Evolutionary conservation across 257 asterid genomes (phyloP), one percentile per base, ranked within the genome.

Genomic region (Penstemon davidsonii): DNA sequence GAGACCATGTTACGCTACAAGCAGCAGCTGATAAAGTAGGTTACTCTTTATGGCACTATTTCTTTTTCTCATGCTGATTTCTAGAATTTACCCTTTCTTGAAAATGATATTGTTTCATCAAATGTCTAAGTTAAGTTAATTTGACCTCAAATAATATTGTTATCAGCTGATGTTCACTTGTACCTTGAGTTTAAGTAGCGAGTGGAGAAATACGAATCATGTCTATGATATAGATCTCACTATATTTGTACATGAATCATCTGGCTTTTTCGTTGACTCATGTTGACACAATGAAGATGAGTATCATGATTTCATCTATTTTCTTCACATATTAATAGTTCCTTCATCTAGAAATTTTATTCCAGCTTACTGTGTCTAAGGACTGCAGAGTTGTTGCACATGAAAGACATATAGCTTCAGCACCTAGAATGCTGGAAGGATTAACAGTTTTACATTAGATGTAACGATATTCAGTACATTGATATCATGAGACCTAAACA

Each of bases 1-100:
- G 89, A 9, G 91, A 85, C 78, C 91, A 85, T 79, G 85, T 86
- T 68, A 86, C 92, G 3, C 74, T 86, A 75, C 92, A 86, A 78
- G 93, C 93, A 46, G 93, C 93, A 39, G 88, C 93, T 52, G 93
- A 86, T 77, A 86, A 84, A 80, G 91, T 85, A 78, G 43, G 39
- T 72, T 56, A 63, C 60, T 68, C 63, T 64, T 64, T 19, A 55
- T 25, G 42, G 49, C 76, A 73, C 66, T 64, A 39, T 55, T 64
- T 52, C 62, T 47, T 55, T 47, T 69, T 55, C 70, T 47, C 49
- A 18, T 45, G 8, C 43, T 54, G 66, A 40, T 18, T 25, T 6
- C 9, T 11, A 54, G 45, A 60, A 13, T 46, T 65, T 40, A 10
- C 63, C 13, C 69, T 43, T 62, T 50, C 44, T 58, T 46, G 50